Conservation (phyloP, 306 rosid genomes). For the Potentilla sterilis region DNA sequence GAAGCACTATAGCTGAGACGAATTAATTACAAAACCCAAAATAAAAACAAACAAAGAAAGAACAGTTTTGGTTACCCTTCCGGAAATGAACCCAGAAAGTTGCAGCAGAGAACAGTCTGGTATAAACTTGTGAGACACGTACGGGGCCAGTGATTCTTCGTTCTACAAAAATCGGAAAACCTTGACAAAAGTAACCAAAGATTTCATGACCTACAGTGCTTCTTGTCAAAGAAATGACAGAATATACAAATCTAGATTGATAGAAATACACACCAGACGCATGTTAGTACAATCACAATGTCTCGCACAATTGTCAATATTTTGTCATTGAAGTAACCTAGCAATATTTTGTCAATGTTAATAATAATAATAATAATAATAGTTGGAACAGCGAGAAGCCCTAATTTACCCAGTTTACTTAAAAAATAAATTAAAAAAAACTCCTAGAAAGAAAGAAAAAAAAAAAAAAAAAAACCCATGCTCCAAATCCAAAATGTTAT, state of each 20-base stretch:
- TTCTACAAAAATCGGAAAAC: background rate
- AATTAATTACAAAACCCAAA: background rate
- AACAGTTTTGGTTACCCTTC: background rate
- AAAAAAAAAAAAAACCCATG: background rate
- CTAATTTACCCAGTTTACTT: background rate
- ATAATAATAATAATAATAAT: no score
- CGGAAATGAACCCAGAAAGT: background rate
- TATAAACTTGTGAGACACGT: constrained; percentile 9
- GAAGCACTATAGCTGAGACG: background rate
- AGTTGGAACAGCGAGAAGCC: background rate
- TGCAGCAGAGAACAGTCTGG: background rate
- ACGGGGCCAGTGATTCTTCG: background rate
- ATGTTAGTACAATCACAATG: constrained; percentile 10
- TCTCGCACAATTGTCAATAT: constrained; percentile 11
- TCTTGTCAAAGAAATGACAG: constrained; percentile 16
- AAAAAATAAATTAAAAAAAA: no score
- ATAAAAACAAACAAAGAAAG: no score
- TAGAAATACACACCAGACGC: constrained; percentile 6
- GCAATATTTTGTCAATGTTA: background rate
- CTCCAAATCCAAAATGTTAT: background rate
- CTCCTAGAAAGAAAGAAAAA: no score
- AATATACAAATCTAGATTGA: background rate
- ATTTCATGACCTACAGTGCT: constrained; percentile 8
- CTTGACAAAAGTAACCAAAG: background rate
- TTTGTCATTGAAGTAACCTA: background rate